phyloP scores from a whole-genome alignment of 441 rosid species.

The Mallotus japonicus region DNA sequence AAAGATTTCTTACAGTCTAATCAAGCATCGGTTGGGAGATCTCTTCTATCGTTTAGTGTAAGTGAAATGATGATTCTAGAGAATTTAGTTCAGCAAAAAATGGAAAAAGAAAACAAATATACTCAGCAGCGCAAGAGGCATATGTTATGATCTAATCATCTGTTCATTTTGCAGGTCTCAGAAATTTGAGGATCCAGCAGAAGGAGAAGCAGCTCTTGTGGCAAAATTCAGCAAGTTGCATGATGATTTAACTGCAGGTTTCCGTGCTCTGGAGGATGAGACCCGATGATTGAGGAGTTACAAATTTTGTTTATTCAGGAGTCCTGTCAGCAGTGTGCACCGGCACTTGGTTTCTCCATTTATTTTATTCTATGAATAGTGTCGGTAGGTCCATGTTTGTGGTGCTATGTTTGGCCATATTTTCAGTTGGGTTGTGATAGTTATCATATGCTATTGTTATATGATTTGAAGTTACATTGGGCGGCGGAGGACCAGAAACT shows the following conservation, averaged over 20 bases:
- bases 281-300: constrained; percentile 51
- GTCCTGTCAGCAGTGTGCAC: constrained; percentile 13
- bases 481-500: constrained; percentile 16
- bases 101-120: background rate
- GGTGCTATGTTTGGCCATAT: constrained; percentile 1
- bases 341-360: constrained; percentile 11
- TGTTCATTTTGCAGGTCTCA: constrained; percentile 64
- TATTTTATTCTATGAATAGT: constrained; percentile 6
- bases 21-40: constrained; percentile 97
- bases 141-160: background rate
- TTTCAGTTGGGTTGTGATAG: constrained; percentile 22
- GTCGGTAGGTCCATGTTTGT: constrained; percentile 23
- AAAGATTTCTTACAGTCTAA: constrained; percentile 84
- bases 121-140: background rate
- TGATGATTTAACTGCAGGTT: constrained; percentile 92
- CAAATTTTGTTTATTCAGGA: constrained; percentile 14
- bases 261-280: constrained; percentile 96
- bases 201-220: constrained; percentile 88
- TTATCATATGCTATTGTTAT: constrained; percentile 9
- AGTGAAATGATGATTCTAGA: constrained; percentile 28
- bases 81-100: background rate
- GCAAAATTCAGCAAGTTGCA: constrained; percentile 80
- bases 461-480: constrained; percentile 12
- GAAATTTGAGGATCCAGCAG: constrained; percentile 98
- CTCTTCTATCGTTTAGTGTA: constrained; percentile 97